Base-by-base conservation (phyloP, 768 basidiomycete genomes). In the Lactifluus volemus region DNA sequence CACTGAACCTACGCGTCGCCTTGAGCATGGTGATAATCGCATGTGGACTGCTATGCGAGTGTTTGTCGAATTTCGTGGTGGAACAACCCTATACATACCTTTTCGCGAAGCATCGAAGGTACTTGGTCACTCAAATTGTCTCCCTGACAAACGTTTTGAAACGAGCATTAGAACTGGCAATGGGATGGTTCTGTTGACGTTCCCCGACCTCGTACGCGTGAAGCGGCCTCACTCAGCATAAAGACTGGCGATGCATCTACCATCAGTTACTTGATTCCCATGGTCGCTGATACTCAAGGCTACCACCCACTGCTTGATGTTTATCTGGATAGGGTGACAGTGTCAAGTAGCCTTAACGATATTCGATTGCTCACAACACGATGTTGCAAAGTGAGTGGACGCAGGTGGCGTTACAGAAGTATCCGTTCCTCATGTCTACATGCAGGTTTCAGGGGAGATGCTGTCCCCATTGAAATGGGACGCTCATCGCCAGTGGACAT, bases 101-200 rank as follows among this genome's bases (percentile, higher is more conserved):
- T 95, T 95, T 59, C 83, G 93, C 10, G 96, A 98, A 73, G 73
- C 84, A 1, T 97, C 93, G 0, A 98, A 98, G 79, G 89, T 85
- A 63, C 57, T 49, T 34, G 5, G n/a, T 7, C 30, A 32, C 47
- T 12, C 5, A 58, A 6, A 11, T 58, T 38, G 25, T 25, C 30
- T 53, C 4, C 17, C 36, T 41, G 15, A 19, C 38, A 39, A 15
- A 49, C 25, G 32, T 21, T 49, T 59, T 34, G 34, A 53, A 15
- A 19, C 39, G 9, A 49, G 39, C 49, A 41, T 14, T 58, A 92
- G 88, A 89, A 98, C 71, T 98, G 96, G 96, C 84, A 86, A 70
- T 98, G 88, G 86, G 96, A 98, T 70, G 85, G 84, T 36, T 67
- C 76, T 36, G 68, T 70, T 6, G 74, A 79, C 19, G 66, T 79